phyloP scores from a whole-genome alignment of 2,329 filamentous ascomycete species.

The Cordyceps cateniannulata region DNA sequence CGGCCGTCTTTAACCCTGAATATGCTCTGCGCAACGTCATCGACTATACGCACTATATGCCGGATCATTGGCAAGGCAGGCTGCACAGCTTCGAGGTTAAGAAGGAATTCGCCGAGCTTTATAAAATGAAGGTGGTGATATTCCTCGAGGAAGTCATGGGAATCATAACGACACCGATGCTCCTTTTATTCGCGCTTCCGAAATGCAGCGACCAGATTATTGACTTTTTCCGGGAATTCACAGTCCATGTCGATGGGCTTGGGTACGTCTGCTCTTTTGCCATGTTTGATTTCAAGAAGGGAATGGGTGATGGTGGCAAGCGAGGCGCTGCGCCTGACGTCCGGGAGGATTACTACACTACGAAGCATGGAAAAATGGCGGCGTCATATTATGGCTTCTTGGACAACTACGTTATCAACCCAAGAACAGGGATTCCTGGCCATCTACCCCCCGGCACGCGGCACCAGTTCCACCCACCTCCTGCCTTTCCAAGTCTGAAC shows the following conservation, averaged over 20 bases:
- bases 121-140: constrained; percentile 86
- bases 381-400: constrained; percentile 93
- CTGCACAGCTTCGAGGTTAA: constrained; percentile 95
- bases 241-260: constrained; percentile 90
- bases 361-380: constrained; percentile 98
- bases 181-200: constrained; percentile 80
- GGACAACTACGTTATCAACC: constrained; percentile 79
- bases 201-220: constrained; percentile 87
- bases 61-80: constrained; percentile 78
- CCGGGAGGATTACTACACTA: constrained; percentile 86
- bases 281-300: constrained; percentile 93
- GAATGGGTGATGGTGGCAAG: constrained; percentile 42
- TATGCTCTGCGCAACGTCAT: constrained; percentile 84
- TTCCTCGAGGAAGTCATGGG: constrained; percentile 89
- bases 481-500: constrained; percentile 64
- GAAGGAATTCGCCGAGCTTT: constrained; percentile 80
- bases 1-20: constrained; percentile 84
- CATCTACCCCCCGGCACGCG: constrained; percentile 49
- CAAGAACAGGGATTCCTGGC: constrained; percentile 58
- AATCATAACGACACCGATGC: constrained; percentile 84
- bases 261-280: constrained; percentile 97
- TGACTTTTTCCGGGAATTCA: constrained; percentile 97
- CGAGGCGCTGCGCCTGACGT: constrained; percentile 50
- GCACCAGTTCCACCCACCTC: constrained; percentile 64
- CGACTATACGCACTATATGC: constrained; percentile 87